Evolutionary conservation across 257 asterid species (phyloP).

Genomic region (Penstemon newberryi): DNA sequence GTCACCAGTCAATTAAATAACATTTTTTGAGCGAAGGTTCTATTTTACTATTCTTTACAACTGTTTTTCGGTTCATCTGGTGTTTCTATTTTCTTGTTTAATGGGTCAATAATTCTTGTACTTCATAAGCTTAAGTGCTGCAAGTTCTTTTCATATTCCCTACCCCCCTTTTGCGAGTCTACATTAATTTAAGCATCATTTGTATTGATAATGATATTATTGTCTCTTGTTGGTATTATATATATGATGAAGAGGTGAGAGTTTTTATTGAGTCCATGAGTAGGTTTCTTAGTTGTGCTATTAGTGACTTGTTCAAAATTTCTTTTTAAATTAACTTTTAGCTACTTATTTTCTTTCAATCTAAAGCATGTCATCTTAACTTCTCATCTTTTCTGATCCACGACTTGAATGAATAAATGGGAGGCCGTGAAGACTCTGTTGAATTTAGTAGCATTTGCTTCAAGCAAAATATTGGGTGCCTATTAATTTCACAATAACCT

Average conservation of each 20-base stretch:
- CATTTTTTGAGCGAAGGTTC: conserved; percentile 36
- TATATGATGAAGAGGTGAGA: conserved; percentile 10
- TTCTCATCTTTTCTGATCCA: neutral
- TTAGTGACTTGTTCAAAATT: neutral
- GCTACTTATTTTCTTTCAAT: no score
- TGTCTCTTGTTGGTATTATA: conserved; percentile 13
- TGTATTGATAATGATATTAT: neutral
- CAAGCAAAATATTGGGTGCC: no score
- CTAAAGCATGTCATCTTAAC: no score
- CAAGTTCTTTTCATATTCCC: conserved; percentile 20
- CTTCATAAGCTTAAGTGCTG: conserved; percentile 18
- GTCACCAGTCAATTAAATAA: conserved; percentile 37
- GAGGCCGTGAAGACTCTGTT: neutral
- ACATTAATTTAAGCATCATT: neutral
- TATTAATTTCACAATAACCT: no score
- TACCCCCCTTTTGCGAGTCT: neutral
- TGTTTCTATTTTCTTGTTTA: conserved; percentile 32
- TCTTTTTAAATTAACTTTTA: neutral
- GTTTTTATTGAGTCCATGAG: neutral
- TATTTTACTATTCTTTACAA: conserved; percentile 30
- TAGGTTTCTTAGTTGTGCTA: conserved; percentile 2
- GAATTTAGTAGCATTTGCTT: neutral
- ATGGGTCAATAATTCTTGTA: conserved; percentile 18
- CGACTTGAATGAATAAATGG: neutral
- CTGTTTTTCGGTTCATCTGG: conserved; percentile 32